Evolutionary conservation across 1,139 yeast genomes (phyloP), one percentile per base, ranked within the genome.

Genomic region (Eremothecium coryli): DNA sequence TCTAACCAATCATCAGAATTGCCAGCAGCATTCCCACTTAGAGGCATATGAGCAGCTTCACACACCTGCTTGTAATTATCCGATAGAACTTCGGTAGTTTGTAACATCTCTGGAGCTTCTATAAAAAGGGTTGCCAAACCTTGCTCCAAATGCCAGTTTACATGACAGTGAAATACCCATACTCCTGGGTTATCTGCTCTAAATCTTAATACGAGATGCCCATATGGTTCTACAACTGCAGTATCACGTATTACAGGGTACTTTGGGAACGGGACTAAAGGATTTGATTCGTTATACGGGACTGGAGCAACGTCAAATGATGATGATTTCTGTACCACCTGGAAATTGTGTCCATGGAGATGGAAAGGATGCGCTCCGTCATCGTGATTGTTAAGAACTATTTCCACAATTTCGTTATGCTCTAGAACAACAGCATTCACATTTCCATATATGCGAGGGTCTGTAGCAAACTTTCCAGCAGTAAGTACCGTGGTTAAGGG

Each of bases 311-410:
- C 46, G 28, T 43, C 52, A 25, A 59, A 70, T 17, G 42, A 46
- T 12, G 59, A 66, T 7, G 80, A 76, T 55, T 84, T 71, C 32
- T 69, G 73, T 32, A 80, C 62, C 12, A 76, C 61, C 60, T 81
- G 93, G 67, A 80, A 80, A 38, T 61, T 68, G 54, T 81, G 93
- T 9, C 93, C 90, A 51, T 81, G 93, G 52, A 81, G 64, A 57
- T 81, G 93, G 76, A 81, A 79, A 21, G 90, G 90, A 60, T 81
- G 93, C 54, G 70, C 75, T 40, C 85, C 85, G 10, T 80, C 70
- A 56, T 81, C 93, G 53, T 67, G 66, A 50, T 80, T 80, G 53
- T 81, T 80, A 26, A 81, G 52, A 2, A 79, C 82, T 39, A 81
- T 63, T 48, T 81, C 86, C 37, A 80, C 63, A 32, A 76, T 64